Evolutionary conservation across 2,329 filamentous ascomycete genomes (phyloP), one percentile per base, ranked within the genome.

Genomic region (Sporothrix mexicana): DNA sequence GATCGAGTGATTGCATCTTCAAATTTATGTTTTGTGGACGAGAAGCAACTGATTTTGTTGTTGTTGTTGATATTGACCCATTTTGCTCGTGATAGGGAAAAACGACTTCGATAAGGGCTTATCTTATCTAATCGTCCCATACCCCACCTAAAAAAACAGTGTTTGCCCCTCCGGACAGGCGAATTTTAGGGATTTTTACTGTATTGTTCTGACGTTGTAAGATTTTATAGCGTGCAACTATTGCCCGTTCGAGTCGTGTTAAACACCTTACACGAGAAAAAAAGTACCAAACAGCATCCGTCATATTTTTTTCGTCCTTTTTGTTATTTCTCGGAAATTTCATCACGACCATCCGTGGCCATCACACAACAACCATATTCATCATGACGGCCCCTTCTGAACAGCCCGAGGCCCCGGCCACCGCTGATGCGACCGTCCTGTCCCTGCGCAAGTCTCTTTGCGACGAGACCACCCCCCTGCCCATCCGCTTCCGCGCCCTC

Each of bases 401-500:
- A 5, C 47, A 74, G 23, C 67, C 74, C 69, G 73, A 74, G 69
- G 51, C 70, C 23, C 72, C 68, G 62, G 72, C 73, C 36, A 68
- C 69, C 12, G 49, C 73, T 47, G 74, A 47, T 75, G 75, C 83
- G 12, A 90, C 88, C 62, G 87, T 94, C 77, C 78, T 84, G 72
- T 84, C 86, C 73, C 87, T 97, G 70, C 91, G 94, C 79, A 88
- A 92, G 79, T 92, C 91, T 74, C 90, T 99, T 74, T 91, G 88
- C 78, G 92, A 92, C 67, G 96, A 98, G 84, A 84, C 88, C 15
- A 92, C 93, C 75, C 90, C 95, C 62, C 92, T 99, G 71, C 92
- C 95, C 53, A 87, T 93, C 76, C 94, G 96, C 76, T 99, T 98
- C 84, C 94, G 96, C 78, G 95, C 96, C 59, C 92, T 99, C 77